A percentile compares a stretch with the other conserved stretches of the same genome.
These are phyloP conservation scores for Phytophthora syringae DNA, from an alignment of 352 stramenopile genomes.

Conservation along the genomic window DNA sequence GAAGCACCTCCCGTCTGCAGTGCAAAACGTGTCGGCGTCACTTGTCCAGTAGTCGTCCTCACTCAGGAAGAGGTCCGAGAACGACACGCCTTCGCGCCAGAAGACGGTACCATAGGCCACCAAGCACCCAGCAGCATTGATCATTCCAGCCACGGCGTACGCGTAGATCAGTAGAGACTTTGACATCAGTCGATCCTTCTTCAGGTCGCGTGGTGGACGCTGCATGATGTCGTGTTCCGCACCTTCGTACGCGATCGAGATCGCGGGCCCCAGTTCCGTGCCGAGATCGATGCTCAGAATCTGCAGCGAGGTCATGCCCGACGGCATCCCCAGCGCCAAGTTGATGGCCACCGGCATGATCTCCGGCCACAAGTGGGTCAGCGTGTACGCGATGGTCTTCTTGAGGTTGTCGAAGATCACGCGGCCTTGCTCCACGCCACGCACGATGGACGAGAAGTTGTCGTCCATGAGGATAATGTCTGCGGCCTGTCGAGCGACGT, in stretches of 20 bases:
- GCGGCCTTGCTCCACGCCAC: slow-evolving; percentile 56
- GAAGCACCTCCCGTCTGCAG: slow-evolving; percentile 34
- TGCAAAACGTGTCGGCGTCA: slow-evolving; percentile 33
- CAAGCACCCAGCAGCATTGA: slow-evolving; percentile 64
- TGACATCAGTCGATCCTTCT: slow-evolving; percentile 82
- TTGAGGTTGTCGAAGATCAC: slow-evolving; percentile 92
- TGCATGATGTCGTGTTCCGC: slow-evolving; percentile 83
- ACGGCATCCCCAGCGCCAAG: slow-evolving; percentile 82
- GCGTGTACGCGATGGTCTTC: slow-evolving; percentile 92
- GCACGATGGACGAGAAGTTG: slow-evolving; percentile 96
- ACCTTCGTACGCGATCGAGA: slow-evolving; percentile 90
- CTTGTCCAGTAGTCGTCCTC: slow-evolving; percentile 39
- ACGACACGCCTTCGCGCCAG: slow-evolving; percentile 46
- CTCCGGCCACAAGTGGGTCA: slow-evolving; percentile 90
- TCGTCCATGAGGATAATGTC: slow-evolving; percentile 97
- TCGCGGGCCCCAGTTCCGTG: slow-evolving; percentile 89
- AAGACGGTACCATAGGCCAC: slow-evolving; percentile 43
- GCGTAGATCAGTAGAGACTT: slow-evolving; percentile 79
- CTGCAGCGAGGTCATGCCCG: slow-evolving; percentile 86
- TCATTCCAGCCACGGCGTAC: slow-evolving; percentile 86
- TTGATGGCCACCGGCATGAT: slow-evolving; percentile 67
- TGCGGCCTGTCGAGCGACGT: slow-evolving; percentile 90
- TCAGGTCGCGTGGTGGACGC: slow-evolving; percentile 69
- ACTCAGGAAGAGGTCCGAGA: slow-evolving; percentile 50
- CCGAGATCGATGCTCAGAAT: slow-evolving; percentile 91